phyloP scores from a whole-genome alignment of 495 filamentous ascomycete genomes.

The Peziza echinospora region DNA sequence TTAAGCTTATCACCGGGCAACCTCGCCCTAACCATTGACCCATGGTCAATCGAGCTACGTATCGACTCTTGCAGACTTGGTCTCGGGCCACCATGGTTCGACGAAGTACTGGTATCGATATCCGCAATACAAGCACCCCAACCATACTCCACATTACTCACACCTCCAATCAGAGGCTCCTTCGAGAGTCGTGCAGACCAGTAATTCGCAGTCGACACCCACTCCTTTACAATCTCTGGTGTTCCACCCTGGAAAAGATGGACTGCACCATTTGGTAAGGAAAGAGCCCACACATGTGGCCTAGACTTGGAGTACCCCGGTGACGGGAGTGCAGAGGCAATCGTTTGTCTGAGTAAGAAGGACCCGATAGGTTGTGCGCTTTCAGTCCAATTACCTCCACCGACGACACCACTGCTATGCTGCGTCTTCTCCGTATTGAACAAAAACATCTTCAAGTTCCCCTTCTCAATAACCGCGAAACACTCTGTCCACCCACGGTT shows the following conservation, averaged over 20 bases:
- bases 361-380: slow-evolving; percentile 72
- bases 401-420: slow-evolving; percentile 38
- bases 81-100: slow-evolving; percentile 22
- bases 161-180: slow-evolving; percentile 70
- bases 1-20: slow-evolving; percentile 69
- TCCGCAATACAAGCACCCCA: slow-evolving; percentile 87
- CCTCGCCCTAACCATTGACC: slow-evolving; percentile 32
- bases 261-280: slow-evolving; percentile 74
- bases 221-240: slow-evolving; percentile 81
- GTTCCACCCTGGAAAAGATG: slow-evolving; percentile 97
- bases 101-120: slow-evolving; percentile 28
- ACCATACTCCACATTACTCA: slow-evolving; percentile 94
- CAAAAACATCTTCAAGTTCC: slow-evolving; percentile 85
- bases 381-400: slow-evolving; percentile 92
- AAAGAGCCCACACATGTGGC: slow-evolving; percentile 90
- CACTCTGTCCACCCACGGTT: slow-evolving; percentile 85
- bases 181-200: slow-evolving; percentile 90
- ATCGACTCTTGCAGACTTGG: slow-evolving; percentile 51
- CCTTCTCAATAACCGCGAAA: slow-evolving; percentile 95
- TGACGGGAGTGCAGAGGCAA: slow-evolving; percentile 70
- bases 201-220: slow-evolving; percentile 88
- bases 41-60: slow-evolving; percentile 49
- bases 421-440: slow-evolving; percentile 60
- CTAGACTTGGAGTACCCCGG: slow-evolving; percentile 82
- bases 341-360: slow-evolving; percentile 77